Conservation (phyloP, 2,329 filamentous ascomycete species). For the Chrysosporium queenslandicum region DNA sequence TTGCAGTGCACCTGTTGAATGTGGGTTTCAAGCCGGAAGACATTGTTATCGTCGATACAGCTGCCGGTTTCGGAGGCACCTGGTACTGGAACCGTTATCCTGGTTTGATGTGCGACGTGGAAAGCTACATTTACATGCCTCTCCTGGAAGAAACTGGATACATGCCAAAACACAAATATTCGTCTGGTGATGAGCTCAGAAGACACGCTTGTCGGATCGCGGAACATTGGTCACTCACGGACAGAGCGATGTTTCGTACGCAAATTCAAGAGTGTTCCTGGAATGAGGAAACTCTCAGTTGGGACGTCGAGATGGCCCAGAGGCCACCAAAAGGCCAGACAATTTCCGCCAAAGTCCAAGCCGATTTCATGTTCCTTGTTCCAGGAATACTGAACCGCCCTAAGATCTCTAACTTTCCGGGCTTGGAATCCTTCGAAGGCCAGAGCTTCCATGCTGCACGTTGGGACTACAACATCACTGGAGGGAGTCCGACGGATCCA, state of each 20-base stretch:
- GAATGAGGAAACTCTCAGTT: slow-evolving; percentile 35
- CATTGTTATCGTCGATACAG: slow-evolving; percentile 28
- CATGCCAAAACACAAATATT: slow-evolving; percentile 37
- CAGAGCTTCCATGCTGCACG: slow-evolving; percentile 37
- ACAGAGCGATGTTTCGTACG: slow-evolving; percentile 41
- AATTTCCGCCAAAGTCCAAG: slow-evolving; percentile 21
- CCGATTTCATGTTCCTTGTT: slow-evolving; percentile 34
- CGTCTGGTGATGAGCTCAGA: slow-evolving; percentile 39
- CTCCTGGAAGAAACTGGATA: slow-evolving; percentile 43
- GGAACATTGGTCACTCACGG: slow-evolving; percentile 35
- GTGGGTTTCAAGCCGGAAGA: slow-evolving; percentile 28
- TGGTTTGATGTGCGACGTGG: slow-evolving; percentile 47
- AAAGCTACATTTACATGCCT: slow-evolving; percentile 51
- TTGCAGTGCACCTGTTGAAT: slow-evolving; percentile 31
- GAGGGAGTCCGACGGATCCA: slow-evolving; percentile 25
- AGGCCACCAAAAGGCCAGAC: neutral
- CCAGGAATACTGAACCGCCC: slow-evolving; percentile 36
- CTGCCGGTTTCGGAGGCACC: slow-evolving; percentile 41
- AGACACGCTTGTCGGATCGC: slow-evolving; percentile 40
- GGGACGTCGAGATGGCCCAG: slow-evolving; percentile 22
- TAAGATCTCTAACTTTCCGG: slow-evolving; percentile 38
- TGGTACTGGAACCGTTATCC: slow-evolving; percentile 44
- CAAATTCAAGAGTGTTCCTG: slow-evolving; percentile 36
- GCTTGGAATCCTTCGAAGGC: slow-evolving; percentile 32
- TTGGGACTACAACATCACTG: slow-evolving; percentile 37